Percentiles rank a stretch among this genome's conserved stretches.
Conservation (phyloP, 2,329 filamentous ascomycete genomes). For the Claviceps pusilla region DNA sequence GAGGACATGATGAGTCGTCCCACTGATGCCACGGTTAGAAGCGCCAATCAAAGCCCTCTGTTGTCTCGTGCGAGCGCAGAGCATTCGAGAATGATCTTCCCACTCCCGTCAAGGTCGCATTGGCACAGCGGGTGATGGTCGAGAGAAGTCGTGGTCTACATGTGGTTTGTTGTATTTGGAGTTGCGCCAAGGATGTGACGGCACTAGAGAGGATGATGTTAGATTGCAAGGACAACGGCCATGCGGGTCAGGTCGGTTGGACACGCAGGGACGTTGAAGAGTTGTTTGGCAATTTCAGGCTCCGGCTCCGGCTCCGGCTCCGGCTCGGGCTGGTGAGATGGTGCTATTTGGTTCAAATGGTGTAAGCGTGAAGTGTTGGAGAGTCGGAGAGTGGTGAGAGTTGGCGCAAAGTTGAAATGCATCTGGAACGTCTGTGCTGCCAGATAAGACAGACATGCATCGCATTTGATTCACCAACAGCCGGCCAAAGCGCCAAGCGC, state of each 20-base stretch:
- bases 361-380: too few relatives aligned
- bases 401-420: too few relatives aligned
- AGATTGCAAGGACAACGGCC: background rate
- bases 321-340: background rate
- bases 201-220: background rate
- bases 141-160: background rate
- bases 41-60: background rate
- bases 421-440: too few relatives aligned
- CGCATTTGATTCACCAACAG: background rate
- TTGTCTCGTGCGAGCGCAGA: background rate
- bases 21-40: background rate
- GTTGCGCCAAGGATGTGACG: background rate
- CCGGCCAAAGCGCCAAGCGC: background rate
- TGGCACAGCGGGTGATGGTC: conserved; percentile 8
- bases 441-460: background rate
- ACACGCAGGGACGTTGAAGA: too few relatives aligned
- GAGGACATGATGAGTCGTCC: conserved; percentile 31
- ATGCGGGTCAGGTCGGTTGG: background rate
- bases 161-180: background rate
- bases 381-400: background rate
- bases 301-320: background rate
- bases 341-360: background rate
- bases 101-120: conserved; percentile 5
- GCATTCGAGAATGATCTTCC: background rate
- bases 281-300: background rate